Evolutionary conservation across 2,329 filamentous ascomycete species (phyloP), one percentile per base, ranked within the genome.

Genomic region (Hymenoscyphus scutula): DNA sequence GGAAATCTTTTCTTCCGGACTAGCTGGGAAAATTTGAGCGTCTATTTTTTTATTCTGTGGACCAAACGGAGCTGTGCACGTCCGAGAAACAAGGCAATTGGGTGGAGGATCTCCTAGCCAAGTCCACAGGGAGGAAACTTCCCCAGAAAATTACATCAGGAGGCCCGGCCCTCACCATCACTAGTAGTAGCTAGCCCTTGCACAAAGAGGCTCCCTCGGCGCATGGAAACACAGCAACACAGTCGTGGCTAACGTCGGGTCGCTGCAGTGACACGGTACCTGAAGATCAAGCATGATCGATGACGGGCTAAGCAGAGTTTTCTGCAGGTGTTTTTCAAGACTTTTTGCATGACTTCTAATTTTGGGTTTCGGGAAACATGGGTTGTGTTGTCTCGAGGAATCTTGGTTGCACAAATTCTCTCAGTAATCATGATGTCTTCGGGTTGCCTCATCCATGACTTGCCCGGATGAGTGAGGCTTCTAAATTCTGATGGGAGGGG

Each of bases 261-360:
- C 38, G 7, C 6, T 48, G n/a, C 41, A 48, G 51, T 54, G 25
- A 25, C 27, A 54, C 51, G 27, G 51, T 54, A 54, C 51, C 51
- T 54, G 51, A 54, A 54, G 13, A 54, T 54, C 25, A 54, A 54
- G 51, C 27, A 54, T 29, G 51, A 54, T 54, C 3, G 25, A 54
- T 54, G 51, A 54, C 51, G 48, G 51, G 10, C 30, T 27, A 17
- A 19, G 51, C 51, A 54, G 51, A 54, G 51, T 54, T 54, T 54
- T 54, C 51, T 29, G 25, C 51, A 54, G 25, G 51, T 27, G 25
- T 29, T 27, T n/a, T 54, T 27, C 51, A n/a, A n/a, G 51, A 53
- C 25, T 30, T 27, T 15, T 30, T 29, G 11, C 10, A 34, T 34
- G 29, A 27, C 29, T 27, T 30, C 51, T 30, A 30, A 29, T 53